These are phyloP conservation scores for Coemansia sp. DNA, from an alignment of 192 early-diverging fungal genomes.

Conservation along the genomic window DNA sequence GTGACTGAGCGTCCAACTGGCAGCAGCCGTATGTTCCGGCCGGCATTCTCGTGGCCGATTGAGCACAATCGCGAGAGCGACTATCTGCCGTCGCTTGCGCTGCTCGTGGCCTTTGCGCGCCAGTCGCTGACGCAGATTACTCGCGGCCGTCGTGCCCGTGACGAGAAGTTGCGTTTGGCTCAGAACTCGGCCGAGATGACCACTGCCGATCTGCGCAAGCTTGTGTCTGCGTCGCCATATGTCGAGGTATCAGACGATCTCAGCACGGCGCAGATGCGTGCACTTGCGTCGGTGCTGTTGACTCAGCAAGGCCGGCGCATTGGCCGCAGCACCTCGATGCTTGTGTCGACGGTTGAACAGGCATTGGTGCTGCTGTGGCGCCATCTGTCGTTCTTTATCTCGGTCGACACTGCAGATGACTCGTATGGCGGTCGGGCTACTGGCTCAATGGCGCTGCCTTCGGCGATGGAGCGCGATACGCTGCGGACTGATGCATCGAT, in stretches of 20 bases:
- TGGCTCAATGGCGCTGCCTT: constrained; percentile 19
- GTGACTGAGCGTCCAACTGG: constrained; percentile 34
- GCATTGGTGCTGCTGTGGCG: constrained; percentile 71
- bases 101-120: constrained; percentile 40
- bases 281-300: constrained; percentile 37
- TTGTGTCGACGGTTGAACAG: constrained; percentile 58
- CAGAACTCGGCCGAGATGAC: constrained; percentile 42
- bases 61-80: constrained; percentile 55
- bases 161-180: constrained; percentile 40
- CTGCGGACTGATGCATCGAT: constrained; percentile 44
- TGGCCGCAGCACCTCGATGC: constrained; percentile 36
- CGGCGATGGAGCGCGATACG: constrained; percentile 34
- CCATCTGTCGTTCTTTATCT: constrained; percentile 63
- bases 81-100: constrained; percentile 51
- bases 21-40: constrained; percentile 25
- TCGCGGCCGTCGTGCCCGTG: constrained; percentile 26
- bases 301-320: constrained; percentile 46
- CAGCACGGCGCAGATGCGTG: constrained; percentile 42
- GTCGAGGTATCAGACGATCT: constrained; percentile 35
- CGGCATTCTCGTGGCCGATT: constrained; percentile 50
- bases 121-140: constrained; percentile 39
- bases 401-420: neutral
- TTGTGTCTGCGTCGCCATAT: constrained; percentile 34
- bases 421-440: constrained; percentile 2
- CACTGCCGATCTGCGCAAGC: constrained; percentile 40